A percentile compares a stretch with the other conserved stretches of the same genome.
Conservation (phyloP, 441 rosid genomes). For the Raphanus hybrid region DNA sequence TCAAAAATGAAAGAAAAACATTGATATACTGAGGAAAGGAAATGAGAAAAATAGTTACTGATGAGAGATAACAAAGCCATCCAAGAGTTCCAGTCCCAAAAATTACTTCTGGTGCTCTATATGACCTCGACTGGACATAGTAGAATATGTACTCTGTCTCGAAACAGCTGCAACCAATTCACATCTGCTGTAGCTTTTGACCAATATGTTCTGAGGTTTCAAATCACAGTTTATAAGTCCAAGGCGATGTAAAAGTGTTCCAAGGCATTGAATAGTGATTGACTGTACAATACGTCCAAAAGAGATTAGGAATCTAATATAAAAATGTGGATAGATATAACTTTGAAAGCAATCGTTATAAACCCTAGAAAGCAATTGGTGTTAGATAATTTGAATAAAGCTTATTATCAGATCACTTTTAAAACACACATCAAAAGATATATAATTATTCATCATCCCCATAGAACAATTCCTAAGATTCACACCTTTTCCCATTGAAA, state of each 20-base stretch:
- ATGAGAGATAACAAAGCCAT: neutral
- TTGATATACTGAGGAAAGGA: too few species aligned
- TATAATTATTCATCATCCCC: too few species aligned
- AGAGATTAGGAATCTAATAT: constrained; percentile 26
- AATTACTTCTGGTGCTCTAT: constrained; percentile 46
- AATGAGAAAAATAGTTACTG: neutral
- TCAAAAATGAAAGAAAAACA: too few species aligned
- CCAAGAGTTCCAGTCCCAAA: constrained; percentile 55
- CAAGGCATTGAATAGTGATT: constrained; percentile 90
- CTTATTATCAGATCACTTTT: too few species aligned
- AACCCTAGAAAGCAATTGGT: too few species aligned
- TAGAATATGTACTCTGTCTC: constrained; percentile 98
- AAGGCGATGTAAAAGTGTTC: constrained; percentile 90
- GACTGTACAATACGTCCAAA: constrained; percentile 66
- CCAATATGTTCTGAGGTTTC: constrained; percentile 94
- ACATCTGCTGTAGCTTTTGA: constrained; percentile 96
- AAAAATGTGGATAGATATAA: too few species aligned
- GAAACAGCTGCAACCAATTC: constrained; percentile 99
- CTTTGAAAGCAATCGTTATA: too few species aligned
- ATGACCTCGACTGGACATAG: constrained; percentile 78
- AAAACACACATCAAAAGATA: too few species aligned
- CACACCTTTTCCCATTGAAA: too few species aligned
- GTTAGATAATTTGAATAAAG: too few species aligned
- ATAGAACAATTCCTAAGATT: too few species aligned
- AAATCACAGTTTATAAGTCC: constrained; percentile 96